A percentile compares a stretch with the other conserved stretches of the same genome.
Conservation (phyloP, 2,329 filamentous ascomycete species). For the Lachnellula occidentalis region DNA sequence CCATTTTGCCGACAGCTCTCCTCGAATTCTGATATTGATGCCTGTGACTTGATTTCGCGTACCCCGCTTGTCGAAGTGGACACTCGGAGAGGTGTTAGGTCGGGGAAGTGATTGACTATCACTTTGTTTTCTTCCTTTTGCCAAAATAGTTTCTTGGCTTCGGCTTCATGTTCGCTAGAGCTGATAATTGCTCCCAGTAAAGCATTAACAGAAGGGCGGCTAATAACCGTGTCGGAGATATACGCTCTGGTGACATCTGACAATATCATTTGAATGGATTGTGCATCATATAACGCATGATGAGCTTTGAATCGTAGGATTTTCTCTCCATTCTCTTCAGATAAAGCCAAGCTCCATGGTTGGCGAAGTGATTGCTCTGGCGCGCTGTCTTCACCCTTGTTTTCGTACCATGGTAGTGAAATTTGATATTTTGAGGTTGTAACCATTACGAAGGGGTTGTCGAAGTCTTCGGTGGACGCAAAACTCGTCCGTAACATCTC, state of each 20-base stretch:
- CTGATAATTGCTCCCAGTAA: conserved; percentile 41
- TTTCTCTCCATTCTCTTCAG: conserved; percentile 1
- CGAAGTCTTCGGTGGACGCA: conserved; percentile 51
- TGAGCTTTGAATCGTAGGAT: conserved; percentile 40
- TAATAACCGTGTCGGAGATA: conserved; percentile 21
- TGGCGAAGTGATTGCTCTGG: conserved; percentile 9
- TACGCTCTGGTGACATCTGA: conserved; percentile 47
- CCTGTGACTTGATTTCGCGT: conserved; percentile 34
- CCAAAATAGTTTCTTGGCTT: conserved; percentile 56
- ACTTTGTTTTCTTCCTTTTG: conserved; percentile 44
- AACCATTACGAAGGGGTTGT: conserved; percentile 69
- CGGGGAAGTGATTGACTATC: conserved; percentile 67
- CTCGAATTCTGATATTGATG: conserved; percentile 45
- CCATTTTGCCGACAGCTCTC: conserved; percentile 48
- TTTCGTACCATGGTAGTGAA: conserved; percentile 37
- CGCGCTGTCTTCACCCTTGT: conserved; percentile 2
- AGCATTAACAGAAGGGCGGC: conserved; percentile 34
- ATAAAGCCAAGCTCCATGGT: conserved; percentile 27
- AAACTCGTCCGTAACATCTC: conserved; percentile 77
- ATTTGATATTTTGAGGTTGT: conserved; percentile 42
- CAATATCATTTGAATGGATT: conserved; percentile 63
- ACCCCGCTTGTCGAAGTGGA: conserved; percentile 32
- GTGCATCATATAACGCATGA: conserved; percentile 82
- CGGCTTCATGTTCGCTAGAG: conserved; percentile 26
- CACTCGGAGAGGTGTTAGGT: conserved; percentile 58